Conservation (phyloP, 2,329 filamentous ascomycete species). For the Raffaelea ambrosiae region DNA sequence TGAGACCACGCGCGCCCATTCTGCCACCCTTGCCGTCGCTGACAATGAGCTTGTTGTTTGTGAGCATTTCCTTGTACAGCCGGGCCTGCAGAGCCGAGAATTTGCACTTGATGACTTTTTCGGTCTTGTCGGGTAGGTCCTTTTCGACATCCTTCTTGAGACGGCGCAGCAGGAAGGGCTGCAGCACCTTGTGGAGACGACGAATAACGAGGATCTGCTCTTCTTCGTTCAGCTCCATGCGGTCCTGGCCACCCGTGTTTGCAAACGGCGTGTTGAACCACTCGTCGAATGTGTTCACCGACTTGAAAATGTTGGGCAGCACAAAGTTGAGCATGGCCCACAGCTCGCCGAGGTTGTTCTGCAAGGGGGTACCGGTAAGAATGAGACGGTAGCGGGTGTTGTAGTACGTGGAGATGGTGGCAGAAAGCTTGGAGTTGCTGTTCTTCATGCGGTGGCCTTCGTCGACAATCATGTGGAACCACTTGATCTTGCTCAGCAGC, state of each 20-base stretch:
- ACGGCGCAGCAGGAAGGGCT: slow-evolving; percentile 94
- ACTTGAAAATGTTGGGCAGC: slow-evolving; percentile 97
- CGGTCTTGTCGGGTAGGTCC: slow-evolving; percentile 96
- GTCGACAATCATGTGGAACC: slow-evolving; percentile 99
- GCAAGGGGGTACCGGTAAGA: slow-evolving; percentile 90
- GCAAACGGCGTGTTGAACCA: slow-evolving; percentile 99
- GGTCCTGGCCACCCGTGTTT: slow-evolving; percentile 95
- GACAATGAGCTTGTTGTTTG: slow-evolving; percentile 87
- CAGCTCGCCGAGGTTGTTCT: slow-evolving; percentile 92
- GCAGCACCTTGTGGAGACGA: slow-evolving; percentile 93
- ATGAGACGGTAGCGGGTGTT: slow-evolving; percentile 91
- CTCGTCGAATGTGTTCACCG: slow-evolving; percentile 95
- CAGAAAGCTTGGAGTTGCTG: slow-evolving; percentile 88
- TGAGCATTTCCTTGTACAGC: slow-evolving; percentile 95
- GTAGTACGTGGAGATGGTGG: slow-evolving; percentile 92
- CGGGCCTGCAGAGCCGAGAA: slow-evolving; percentile 91
- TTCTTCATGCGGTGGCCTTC: slow-evolving; percentile 99
- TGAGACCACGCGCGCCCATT: slow-evolving; percentile 85
- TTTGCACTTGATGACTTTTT: slow-evolving; percentile 98
- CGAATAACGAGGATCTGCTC: slow-evolving; percentile 97
- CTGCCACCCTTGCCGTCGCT: slow-evolving; percentile 94
- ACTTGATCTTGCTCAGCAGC: slow-evolving; percentile 95
- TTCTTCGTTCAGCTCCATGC: slow-evolving; percentile 99
- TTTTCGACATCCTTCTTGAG: slow-evolving; percentile 99
- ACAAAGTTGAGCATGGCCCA: slow-evolving; percentile 99